A percentile compares a stretch with the other conserved stretches of the same genome.
Evolutionary conservation across 139 green algal genomes (phyloP).

Genomic region (Coelastrella sp.): DNA sequence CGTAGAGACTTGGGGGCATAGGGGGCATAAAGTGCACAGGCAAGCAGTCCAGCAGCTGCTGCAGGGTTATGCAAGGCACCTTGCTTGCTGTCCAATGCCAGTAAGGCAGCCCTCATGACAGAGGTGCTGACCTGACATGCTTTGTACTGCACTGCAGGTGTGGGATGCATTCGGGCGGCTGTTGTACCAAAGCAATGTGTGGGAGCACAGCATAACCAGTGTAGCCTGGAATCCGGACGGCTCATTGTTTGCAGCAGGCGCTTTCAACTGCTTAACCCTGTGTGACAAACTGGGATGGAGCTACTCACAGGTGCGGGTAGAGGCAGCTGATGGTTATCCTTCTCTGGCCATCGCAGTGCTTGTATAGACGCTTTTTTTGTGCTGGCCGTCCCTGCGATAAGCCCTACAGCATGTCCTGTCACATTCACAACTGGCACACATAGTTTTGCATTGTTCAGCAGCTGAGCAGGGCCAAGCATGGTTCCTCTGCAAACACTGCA

Average conservation of each 20-base stretch:
- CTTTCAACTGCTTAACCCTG: conserved; percentile 75
- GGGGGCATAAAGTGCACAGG: no score
- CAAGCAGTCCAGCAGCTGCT: no score
- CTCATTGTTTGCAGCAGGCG: conserved; percentile 77
- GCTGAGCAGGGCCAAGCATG: no score
- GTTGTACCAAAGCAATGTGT: conserved; percentile 71
- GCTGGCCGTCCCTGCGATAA: not conserved
- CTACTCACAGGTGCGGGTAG: conserved; percentile 26
- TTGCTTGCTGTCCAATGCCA: no score
- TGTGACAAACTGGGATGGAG: conserved; percentile 80
- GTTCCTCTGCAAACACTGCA: no score
- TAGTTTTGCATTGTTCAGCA: no score
- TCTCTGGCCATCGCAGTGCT: no score
- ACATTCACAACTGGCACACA: not conserved
- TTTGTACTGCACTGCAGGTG: conserved; percentile 57
- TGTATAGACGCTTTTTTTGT: no score
- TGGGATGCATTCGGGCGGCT: conserved; percentile 82
- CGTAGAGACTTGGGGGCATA: not conserved
- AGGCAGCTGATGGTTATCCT: no score
- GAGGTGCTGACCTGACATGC: no score
- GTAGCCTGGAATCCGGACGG: conserved; percentile 79
- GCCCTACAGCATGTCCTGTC: not conserved
- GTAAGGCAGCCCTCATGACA: no score
- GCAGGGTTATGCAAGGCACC: no score
- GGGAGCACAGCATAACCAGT: conserved; percentile 69